phyloP scores from a whole-genome alignment of 495 filamentous ascomycete genomes.

The Penicillium subrubescens region DNA sequence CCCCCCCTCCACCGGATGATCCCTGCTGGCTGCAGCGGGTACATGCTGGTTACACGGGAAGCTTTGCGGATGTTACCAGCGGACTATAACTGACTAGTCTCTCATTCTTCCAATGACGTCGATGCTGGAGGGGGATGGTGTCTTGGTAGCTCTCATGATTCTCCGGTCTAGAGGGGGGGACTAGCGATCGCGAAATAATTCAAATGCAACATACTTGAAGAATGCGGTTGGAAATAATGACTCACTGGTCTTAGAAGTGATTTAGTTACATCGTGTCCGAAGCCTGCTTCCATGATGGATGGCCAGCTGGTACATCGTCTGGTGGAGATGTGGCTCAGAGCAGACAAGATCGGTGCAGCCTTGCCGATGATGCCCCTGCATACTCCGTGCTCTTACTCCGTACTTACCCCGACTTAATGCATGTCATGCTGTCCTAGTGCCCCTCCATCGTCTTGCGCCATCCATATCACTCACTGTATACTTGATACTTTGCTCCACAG shows the following conservation, averaged over 20 bases:
- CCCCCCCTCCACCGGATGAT: background rate
- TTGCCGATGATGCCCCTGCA: slow-evolving; percentile 22
- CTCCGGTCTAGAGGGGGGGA: background rate
- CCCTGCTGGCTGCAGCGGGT: slow-evolving; percentile 9
- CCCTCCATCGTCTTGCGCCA: background rate
- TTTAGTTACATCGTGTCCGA: background rate
- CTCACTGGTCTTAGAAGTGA: background rate
- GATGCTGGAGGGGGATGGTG: background rate
- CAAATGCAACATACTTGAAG: background rate
- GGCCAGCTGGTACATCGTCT: background rate
- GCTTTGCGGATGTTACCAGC: slow-evolving; percentile 7
- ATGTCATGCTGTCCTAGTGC: slow-evolving; percentile 4
- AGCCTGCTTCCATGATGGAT: background rate
- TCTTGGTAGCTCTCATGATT: background rate
- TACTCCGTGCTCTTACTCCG: background rate
- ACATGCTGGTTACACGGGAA: slow-evolving; percentile 3
- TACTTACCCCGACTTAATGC: slow-evolving; percentile 2
- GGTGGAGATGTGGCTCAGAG: slow-evolving; percentile 1
- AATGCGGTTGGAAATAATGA: background rate
- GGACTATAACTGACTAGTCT: background rate
- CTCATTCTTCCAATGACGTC: background rate
- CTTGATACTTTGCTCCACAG: background rate
- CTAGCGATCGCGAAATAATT: background rate
- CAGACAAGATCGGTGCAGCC: slow-evolving; percentile 16
- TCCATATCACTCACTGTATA: background rate